Percentiles rank a stretch among this genome's conserved stretches.
These are phyloP conservation scores for Aegilops longissima DNA, from an alignment of 176 grass and related monocot genomes.

Conservation along the genomic window DNA sequence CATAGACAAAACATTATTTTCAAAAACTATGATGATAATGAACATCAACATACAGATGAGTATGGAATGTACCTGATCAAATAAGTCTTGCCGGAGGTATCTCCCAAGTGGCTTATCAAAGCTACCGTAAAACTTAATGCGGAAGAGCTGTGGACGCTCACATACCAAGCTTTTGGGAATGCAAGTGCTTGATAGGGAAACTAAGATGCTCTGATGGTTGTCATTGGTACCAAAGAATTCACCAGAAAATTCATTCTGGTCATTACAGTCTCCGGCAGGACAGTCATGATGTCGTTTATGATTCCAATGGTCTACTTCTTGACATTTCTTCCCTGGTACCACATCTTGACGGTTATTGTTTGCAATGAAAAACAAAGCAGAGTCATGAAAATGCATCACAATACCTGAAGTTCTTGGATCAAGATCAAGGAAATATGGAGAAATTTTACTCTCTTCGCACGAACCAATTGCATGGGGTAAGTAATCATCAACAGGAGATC, in stretches of 20 bases:
- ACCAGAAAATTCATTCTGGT: conserved; percentile 38
- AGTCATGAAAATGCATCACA: conserved; percentile 26
- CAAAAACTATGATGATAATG: neutral
- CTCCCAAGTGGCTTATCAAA: conserved; percentile 96
- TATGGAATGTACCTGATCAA: conserved; percentile 65
- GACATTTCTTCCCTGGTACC: conserved; percentile 21
- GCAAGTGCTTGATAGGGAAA: conserved; percentile 87
- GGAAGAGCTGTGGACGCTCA: conserved; percentile 62
- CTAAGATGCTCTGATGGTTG: conserved; percentile 83
- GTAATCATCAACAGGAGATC: conserved; percentile 23
- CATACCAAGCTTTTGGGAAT: conserved; percentile 63
- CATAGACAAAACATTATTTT: neutral
- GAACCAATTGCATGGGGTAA: conserved; percentile 18
- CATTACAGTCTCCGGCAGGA: conserved; percentile 42
- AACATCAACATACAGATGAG: neutral
- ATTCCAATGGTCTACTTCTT: conserved; percentile 31
- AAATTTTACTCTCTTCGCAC: conserved; percentile 27
- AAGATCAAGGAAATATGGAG: conserved; percentile 15
- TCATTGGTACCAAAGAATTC: conserved; percentile 58
- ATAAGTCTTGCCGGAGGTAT: conserved; percentile 87
- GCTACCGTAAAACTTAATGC: conserved; percentile 94
- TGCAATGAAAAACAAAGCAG: conserved; percentile 13
- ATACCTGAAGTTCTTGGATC: conserved; percentile 26
- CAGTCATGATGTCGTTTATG: conserved; percentile 11
- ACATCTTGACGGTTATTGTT: conserved; percentile 18